Evolutionary conservation across 306 rosid genomes (phyloP), one percentile per base, ranked within the genome.

Genomic region (Inga oerstediana): DNA sequence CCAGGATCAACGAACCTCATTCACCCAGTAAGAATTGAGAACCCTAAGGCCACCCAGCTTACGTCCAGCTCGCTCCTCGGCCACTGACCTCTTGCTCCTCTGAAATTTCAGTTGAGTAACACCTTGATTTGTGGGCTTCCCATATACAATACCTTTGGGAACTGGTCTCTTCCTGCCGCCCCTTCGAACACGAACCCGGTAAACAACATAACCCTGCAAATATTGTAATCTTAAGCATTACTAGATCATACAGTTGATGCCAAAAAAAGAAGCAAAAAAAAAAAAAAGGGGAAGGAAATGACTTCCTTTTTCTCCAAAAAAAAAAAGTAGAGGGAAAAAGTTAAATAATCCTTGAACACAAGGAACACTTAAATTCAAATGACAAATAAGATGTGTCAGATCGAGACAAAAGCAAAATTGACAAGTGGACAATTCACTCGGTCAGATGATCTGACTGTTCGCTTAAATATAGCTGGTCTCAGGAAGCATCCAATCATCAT

Each of bases 151-250:
- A 85, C 93, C 96, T 82, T 92, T 92, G 73, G 93, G 85, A 49
- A 92, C 96, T 35, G 96, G 96, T 86, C 96, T 92, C 91, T 92
- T 90, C 35, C 93, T 83, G 1, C 95, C 95, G 80, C 95, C 95
- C 79, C 95, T 90, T 75, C 90, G 88, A 8, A 92, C 95, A 41
- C 92, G 93, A 54, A 92, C 91, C 24, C 93, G 93, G 77, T 92
- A 92, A 61, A 90, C 70, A 74, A 92, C 93, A 59, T 90, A 92
- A 2, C 95, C 95, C 95, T 92, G 85, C 11, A 74, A 74, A 7
- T 34, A 37, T 19, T 46, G 61, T 19, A 67, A 30, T 54, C n/a
- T 56, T 19, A 52, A 45, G 17, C 66, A 41, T 58, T 13, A 58
- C 10, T 16, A 34, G 14, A 54, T 4, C 54, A 34, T 34, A 12